Percentiles rank a stretch among this genome's conserved stretches.
Evolutionary conservation across 2,329 filamentous ascomycete genomes (phyloP).

Genomic region (Zymoseptoria pseudotritici): DNA sequence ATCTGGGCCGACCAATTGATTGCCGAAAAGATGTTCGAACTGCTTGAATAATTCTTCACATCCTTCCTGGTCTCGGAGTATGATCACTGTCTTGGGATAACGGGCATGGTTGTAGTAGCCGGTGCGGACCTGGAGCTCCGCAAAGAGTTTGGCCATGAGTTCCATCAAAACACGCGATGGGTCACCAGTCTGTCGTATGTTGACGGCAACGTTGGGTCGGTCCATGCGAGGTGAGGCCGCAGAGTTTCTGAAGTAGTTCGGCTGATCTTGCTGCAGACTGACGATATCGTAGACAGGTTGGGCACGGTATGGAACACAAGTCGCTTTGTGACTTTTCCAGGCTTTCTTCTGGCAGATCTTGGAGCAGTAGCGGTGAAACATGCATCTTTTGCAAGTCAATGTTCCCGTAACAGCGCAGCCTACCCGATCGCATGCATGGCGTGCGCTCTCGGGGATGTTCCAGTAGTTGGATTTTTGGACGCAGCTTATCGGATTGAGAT

Average conservation of each 20-base stretch:
- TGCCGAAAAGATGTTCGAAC: not conserved
- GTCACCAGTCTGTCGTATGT: not conserved
- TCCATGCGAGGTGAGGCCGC: not conserved
- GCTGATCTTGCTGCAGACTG: not conserved
- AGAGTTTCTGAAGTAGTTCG: not conserved
- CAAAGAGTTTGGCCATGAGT: not conserved
- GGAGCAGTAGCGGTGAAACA: not conserved
- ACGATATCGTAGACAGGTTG: not conserved
- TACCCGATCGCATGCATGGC: not conserved
- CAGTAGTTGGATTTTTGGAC: not conserved
- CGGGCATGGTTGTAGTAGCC: not conserved
- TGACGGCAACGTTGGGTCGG: not conserved
- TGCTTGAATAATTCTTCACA: not conserved
- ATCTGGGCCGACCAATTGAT: not conserved
- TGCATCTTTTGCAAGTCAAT: not conserved
- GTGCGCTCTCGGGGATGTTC: not conserved
- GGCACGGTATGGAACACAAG: not conserved
- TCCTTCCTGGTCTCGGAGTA: not conserved
- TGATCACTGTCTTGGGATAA: not conserved
- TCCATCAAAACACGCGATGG: not conserved
- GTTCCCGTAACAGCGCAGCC: not conserved
- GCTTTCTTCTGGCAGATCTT: not conserved
- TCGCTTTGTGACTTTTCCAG: not conserved
- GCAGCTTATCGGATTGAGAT: no score
- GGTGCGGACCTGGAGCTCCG: not conserved